phyloP scores from a whole-genome alignment of 2,329 filamentous ascomycete species.

The Cephalotrichum gorgonifer region DNA sequence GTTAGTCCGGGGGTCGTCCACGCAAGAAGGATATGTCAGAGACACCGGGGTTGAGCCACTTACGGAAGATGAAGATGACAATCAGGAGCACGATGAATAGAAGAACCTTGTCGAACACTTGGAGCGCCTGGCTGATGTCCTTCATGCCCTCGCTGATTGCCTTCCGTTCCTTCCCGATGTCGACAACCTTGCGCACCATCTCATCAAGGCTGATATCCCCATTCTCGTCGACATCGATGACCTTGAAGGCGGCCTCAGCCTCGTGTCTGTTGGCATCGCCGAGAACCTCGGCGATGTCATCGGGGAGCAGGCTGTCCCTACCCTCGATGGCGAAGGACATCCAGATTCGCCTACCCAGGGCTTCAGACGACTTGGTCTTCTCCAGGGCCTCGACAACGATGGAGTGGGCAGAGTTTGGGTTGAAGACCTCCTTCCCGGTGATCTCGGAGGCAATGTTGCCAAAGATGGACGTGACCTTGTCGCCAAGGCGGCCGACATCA shows the following conservation, averaged over 20 bases:
- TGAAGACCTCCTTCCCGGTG: slow-evolving; percentile 91
- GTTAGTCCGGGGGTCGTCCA: slow-evolving; percentile 1
- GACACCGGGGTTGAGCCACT: slow-evolving; percentile 19
- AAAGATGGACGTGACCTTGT: slow-evolving; percentile 87
- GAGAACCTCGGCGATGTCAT: slow-evolving; percentile 83
- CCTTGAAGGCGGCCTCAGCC: slow-evolving; percentile 74
- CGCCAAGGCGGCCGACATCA: slow-evolving; percentile 71
- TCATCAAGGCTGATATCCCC: slow-evolving; percentile 93
- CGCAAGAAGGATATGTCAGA: too few relatives aligned
- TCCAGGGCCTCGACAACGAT: slow-evolving; percentile 84
- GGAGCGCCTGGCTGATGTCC: slow-evolving; percentile 90
- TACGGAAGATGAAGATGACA: slow-evolving; percentile 72
- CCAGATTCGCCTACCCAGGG: slow-evolving; percentile 90
- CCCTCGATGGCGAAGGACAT: slow-evolving; percentile 96
- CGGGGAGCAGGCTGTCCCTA: slow-evolving; percentile 63
- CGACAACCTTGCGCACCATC: slow-evolving; percentile 80
- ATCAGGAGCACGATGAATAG: slow-evolving; percentile 72
- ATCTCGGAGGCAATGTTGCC: slow-evolving; percentile 92
- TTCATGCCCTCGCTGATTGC: slow-evolving; percentile 89
- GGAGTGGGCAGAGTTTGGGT: slow-evolving; percentile 80
- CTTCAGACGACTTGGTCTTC: slow-evolving; percentile 73
- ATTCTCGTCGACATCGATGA: slow-evolving; percentile 79
- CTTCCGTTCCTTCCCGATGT: slow-evolving; percentile 78
- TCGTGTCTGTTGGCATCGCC: slow-evolving; percentile 63
- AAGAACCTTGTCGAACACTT: slow-evolving; percentile 79